Conservation (phyloP, 257 asterid genomes). For the Cordia subcordata region DNA sequence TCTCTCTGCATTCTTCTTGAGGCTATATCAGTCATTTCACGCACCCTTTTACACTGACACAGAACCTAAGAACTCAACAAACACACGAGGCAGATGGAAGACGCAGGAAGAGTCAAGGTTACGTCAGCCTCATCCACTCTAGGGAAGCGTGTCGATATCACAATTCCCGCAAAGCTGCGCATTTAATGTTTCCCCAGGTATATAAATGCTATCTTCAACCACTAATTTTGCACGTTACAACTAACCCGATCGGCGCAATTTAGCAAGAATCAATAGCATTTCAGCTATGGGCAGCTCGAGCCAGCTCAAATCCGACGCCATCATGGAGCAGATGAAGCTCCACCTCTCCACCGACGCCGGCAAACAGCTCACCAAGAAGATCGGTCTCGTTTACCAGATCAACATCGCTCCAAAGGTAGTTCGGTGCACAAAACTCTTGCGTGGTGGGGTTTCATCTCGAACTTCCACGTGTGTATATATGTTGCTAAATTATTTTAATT, state of each 20-base stretch:
- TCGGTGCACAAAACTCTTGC: no score
- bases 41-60: no score
- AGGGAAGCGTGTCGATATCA: background rate
- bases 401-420: slow-evolving; percentile 92
- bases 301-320: slow-evolving; percentile 70
- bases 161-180: no score
- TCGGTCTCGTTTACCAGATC: slow-evolving; percentile 87
- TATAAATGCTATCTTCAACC: no score
- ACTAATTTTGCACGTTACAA: background rate
- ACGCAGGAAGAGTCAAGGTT: background rate
- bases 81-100: no score
- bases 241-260: background rate
- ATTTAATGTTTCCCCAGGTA: background rate
- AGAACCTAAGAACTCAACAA: no score
- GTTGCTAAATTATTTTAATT: background rate
- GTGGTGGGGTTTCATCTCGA: background rate
- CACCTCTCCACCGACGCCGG: slow-evolving; percentile 81
- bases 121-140: background rate
- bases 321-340: slow-evolving; percentile 84
- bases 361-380: slow-evolving; percentile 54
- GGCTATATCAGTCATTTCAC: no score
- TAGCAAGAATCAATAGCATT: background rate
- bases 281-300: background rate
- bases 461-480: background rate
- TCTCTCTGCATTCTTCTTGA: no score